Conservation (phyloP, 164 flowering plant species). For the Tetracentron sinense region DNA sequence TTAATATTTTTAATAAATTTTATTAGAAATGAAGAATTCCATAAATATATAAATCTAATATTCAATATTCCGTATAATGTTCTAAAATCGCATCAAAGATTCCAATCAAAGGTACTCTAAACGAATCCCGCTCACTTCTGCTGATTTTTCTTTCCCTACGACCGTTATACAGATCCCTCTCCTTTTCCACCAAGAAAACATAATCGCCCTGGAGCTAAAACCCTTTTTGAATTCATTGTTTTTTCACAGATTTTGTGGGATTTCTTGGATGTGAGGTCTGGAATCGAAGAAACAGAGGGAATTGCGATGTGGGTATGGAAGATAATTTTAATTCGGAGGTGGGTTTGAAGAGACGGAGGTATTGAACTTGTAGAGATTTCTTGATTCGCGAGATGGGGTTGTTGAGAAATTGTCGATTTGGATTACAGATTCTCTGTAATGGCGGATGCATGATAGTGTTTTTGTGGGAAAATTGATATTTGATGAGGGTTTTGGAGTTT, state of each 20-base stretch:
- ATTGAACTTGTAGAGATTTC: slow-evolving; percentile 10
- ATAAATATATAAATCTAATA: no score
- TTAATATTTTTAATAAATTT: no score
- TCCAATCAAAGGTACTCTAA: slow-evolving; percentile 6
- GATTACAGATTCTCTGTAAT: slow-evolving; percentile 5
- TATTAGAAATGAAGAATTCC: no score
- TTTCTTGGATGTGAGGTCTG: background rate
- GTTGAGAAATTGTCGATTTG: slow-evolving; percentile 6
- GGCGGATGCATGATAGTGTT: slow-evolving; percentile 16
- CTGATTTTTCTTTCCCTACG: background rate
- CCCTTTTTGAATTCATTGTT: background rate
- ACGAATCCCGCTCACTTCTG: slow-evolving; percentile 6
- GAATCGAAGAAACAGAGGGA: slow-evolving; percentile 6
- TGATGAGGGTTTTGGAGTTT: slow-evolving; percentile 22
- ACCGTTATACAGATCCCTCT: slow-evolving; percentile 7
- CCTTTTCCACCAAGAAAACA: background rate
- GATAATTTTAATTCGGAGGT: slow-evolving; percentile 5
- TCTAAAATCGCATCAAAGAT: no score
- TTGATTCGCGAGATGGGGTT: slow-evolving; percentile 9
- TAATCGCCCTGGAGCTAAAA: background rate
- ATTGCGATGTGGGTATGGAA: slow-evolving; percentile 5
- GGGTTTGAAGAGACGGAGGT: background rate
- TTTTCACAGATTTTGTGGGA: background rate
- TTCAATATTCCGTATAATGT: no score
- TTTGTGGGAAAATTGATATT: slow-evolving; percentile 15